Base-by-base conservation (phyloP, 1,139 yeast species). In the Protomyces inundatus region DNA sequence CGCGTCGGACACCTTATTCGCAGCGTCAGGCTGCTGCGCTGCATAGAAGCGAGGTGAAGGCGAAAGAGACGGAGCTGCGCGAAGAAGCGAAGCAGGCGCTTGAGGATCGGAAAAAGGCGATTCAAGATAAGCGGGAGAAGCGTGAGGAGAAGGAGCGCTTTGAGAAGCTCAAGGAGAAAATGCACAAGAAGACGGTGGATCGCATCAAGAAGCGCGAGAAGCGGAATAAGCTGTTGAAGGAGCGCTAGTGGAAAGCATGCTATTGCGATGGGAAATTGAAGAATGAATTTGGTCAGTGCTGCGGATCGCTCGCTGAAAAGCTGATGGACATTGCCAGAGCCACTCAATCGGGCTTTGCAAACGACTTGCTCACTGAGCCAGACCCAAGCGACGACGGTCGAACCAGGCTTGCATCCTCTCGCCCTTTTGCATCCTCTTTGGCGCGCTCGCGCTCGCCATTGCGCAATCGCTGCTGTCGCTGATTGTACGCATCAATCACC, bases 131-230 rank as follows among this genome's bases (percentile, higher is more conserved):
- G 54, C 50, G 65, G 23, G 61, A 55, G 56, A 55, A 53, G 54
- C 48, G 48, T 6, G 58, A 53, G 34, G 65, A 62, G 53, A 55
- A 54, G 58, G 62, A 62, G 52, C 37, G 65, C 12, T 57, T 35
- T 14, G 65, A 62, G 40, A 55, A 46, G 42, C 51, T 58, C 16
- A 62, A 56, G 65, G 55, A 45, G 54, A 57, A 57, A 46, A 58
- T 62, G 65, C 65, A 62, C 33, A 45, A 54, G 35, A 60, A 60
- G 50, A 53, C 58, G 30, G 58, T 60, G 39, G 64, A 53, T 33
- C 58, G 64, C 12, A 45, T 60, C 46, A 34, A 46, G 50, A 53
- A 48, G 42, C 45, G 64, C 14, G 64, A 60, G 48, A 60, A 60
- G 54, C 54, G 64, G 6, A 60, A 46, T 51, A 60, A 60, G 40